phyloP scores from a whole-genome alignment of 169 alveolate species.

The Plasmodium fragile region DNA sequence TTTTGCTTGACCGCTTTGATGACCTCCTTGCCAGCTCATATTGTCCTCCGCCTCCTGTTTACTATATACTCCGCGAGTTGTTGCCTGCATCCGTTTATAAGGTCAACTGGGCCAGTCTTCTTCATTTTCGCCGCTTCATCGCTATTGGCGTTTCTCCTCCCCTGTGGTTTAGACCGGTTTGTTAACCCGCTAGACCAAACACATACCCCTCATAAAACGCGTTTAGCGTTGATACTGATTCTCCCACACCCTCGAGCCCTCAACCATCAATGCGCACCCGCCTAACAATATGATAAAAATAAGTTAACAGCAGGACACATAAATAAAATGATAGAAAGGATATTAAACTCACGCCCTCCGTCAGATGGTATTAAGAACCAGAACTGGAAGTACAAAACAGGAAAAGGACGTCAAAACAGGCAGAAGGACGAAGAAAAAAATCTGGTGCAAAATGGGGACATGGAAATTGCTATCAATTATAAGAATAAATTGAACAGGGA shows the following conservation, averaged over 20 bases:
- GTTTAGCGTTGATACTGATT: background rate
- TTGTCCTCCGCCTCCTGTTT: background rate
- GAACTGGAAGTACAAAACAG: background rate
- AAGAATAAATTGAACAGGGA: constrained; percentile 10
- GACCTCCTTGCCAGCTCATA: background rate
- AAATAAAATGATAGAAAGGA: constrained; percentile 31
- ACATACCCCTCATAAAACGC: background rate
- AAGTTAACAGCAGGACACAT: background rate
- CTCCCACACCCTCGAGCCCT: background rate
- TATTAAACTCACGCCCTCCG: background rate
- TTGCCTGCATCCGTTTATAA: background rate
- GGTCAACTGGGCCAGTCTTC: background rate
- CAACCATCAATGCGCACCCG: background rate
- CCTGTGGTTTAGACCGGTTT: background rate
- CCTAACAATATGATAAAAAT: constrained; percentile 11
- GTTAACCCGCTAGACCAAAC: background rate
- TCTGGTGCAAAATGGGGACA: background rate
- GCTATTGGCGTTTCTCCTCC: background rate
- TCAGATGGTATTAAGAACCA: background rate
- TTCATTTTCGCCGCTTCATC: background rate
- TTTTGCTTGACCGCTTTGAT: background rate
- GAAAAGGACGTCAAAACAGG: background rate
- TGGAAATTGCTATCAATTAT: background rate
- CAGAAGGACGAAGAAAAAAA: background rate
- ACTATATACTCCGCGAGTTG: background rate